Evolutionary conservation across 2,329 filamentous ascomycete genomes (phyloP).

Genomic region (Claviceps spartinae): DNA sequence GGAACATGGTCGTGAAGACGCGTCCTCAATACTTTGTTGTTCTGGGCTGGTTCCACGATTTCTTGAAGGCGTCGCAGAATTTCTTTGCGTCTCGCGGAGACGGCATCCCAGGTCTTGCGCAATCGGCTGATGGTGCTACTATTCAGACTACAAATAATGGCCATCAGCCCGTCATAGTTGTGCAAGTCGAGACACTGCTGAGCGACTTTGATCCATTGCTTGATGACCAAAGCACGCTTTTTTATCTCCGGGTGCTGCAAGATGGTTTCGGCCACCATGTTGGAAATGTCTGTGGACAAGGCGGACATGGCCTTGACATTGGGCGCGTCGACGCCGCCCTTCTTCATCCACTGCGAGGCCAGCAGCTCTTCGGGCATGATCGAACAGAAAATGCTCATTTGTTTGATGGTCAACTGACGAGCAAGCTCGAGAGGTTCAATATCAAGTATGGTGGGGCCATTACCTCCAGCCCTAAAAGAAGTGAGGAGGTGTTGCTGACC

Average conservation of each 20-base stretch:
- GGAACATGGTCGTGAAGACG: conserved; percentile 76
- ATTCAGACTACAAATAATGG: conserved; percentile 88
- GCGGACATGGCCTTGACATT: conserved; percentile 93
- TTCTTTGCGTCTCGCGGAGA: conserved; percentile 72
- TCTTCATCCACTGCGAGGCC: conserved; percentile 88
- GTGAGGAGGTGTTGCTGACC: conserved; percentile 61
- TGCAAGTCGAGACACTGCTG: conserved; percentile 75
- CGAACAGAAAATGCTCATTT: conserved; percentile 80
- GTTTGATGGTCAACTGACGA: conserved; percentile 82
- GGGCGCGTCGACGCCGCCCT: conserved; percentile 60
- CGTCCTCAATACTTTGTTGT: conserved; percentile 75
- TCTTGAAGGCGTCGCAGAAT: conserved; percentile 64
- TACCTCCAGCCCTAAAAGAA: conserved; percentile 61
- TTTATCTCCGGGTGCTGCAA: conserved; percentile 80
- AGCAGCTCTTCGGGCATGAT: conserved; percentile 88
- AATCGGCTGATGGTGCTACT: conserved; percentile 81
- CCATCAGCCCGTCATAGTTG: conserved; percentile 96
- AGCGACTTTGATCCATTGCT: conserved; percentile 96
- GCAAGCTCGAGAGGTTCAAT: conserved; percentile 87
- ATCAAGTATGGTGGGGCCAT: conserved; percentile 63
- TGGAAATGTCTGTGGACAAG: conserved; percentile 81
- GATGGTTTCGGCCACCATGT: conserved; percentile 86
- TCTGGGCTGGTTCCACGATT: conserved; percentile 82
- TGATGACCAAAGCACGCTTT: conserved; percentile 79
- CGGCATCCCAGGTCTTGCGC: conserved; percentile 80